Base-by-base conservation (phyloP, 345 rosid species). In the Salix arbutifolia region DNA sequence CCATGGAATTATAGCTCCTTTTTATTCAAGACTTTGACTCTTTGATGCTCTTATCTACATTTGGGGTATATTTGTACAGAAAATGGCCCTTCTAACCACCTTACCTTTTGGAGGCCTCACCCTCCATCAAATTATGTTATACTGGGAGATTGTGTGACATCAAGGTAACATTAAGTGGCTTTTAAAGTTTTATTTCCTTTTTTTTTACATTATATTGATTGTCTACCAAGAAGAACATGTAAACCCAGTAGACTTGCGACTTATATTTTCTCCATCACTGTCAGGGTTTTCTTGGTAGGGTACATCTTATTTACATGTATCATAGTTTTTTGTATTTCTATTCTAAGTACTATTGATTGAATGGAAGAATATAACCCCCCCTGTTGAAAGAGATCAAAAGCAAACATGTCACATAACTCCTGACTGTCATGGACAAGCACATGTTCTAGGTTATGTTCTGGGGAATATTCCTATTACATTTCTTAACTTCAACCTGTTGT, bases 61-160 rank as follows among this genome's bases (percentile, higher is more conserved):
- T 78, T 61, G 46, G 66, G 37, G 10, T 69, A 23, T 67, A 66
- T 71, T 44, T 75, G 4, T 83, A 81, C 94, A 96, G 99, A 89
- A 79, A 90, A 84, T 83, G 97, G 93, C 52, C 83, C 90, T 16
- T 79, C 70, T 79, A 89, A 90, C 84, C 90, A 87, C 74, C 96
- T 96, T 76, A 92, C 99, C 52, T 88, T 96, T 80, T 96, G 99
- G 99, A 91, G 99, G 82, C 97, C 99, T 80, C 91, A 83, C 72
- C 94, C 98, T 82, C 98, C 99, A 56, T 79, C 97, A 66, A 92
- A 96, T 82, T 96, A 92, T 88, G 98, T 92, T 82, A 90, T 92
- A 75, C 78, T 96, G 82, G 99, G 99, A 80, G 99, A 96, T 79
- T 96, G 98, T 83, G 94, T 96, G 86, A 96, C 98, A 30, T 92